Conservation (phyloP, 192 early-diverging fungal species). For the Podila minutissima region DNA sequence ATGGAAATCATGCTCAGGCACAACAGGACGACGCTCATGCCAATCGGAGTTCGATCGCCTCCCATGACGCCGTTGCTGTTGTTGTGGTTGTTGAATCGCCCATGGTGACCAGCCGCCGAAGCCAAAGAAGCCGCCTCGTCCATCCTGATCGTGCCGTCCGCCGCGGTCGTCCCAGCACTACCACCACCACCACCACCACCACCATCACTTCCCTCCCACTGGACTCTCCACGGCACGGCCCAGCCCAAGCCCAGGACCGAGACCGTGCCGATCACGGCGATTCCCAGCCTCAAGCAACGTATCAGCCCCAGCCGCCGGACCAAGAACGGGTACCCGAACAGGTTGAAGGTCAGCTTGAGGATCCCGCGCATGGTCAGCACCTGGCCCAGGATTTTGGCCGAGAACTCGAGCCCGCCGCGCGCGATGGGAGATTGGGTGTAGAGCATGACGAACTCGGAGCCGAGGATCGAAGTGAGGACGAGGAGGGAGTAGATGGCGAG, state of each 20-base stretch:
- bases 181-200: background rate
- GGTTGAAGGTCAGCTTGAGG: slow-evolving; percentile 21
- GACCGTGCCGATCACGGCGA: slow-evolving; percentile 16
- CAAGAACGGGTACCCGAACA: slow-evolving; percentile 26
- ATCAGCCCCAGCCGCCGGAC: slow-evolving; percentile 12
- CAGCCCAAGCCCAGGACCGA: slow-evolving; percentile 23
- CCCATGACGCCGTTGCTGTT: background rate
- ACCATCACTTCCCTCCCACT: background rate
- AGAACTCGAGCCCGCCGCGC: slow-evolving; percentile 33
- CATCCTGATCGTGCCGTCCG: background rate
- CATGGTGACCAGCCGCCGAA: background rate
- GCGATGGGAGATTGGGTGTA: slow-evolving; percentile 22
- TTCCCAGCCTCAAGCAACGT: slow-evolving; percentile 15
- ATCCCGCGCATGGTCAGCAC: slow-evolving; percentile 29
- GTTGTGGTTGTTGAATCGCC: background rate
- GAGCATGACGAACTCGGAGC: slow-evolving; percentile 34
- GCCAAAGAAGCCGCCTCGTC: background rate
- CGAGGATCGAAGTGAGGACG: slow-evolving; percentile 22
- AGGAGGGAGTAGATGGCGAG: slow-evolving; percentile 25
- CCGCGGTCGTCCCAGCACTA: too few relatives aligned
- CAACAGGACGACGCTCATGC: slow-evolving; percentile 12
- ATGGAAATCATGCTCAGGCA: slow-evolving; percentile 31
- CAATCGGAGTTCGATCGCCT: slow-evolving; percentile 1
- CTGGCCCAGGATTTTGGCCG: slow-evolving; percentile 14
- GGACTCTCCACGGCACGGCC: slow-evolving; percentile 21